Percentiles rank a stretch among this genome's conserved stretches.
These are phyloP conservation scores for Cercospora citrullina DNA, from an alignment of 2,329 filamentous ascomycete genomes.

Conservation along the genomic window DNA sequence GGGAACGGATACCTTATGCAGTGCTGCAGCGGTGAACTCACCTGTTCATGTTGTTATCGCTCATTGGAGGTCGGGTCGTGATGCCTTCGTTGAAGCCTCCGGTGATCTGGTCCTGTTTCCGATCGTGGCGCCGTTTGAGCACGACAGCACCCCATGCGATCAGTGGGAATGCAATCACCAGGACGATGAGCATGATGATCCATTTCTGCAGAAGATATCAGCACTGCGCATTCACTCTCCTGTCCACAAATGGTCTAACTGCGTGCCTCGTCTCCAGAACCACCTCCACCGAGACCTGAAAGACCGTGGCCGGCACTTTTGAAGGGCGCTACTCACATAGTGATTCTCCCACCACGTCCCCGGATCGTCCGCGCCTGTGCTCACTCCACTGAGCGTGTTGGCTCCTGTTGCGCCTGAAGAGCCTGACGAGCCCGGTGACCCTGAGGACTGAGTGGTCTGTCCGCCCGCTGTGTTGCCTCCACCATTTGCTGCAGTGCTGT, in stretches of 20 bases:
- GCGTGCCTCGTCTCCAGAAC: not conserved
- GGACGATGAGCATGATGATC: conserved; percentile 77
- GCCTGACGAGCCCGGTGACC: not conserved
- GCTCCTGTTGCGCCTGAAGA: not conserved
- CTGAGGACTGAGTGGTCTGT: not conserved
- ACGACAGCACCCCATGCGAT: conserved; percentile 69
- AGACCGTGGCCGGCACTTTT: not conserved
- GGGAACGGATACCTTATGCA: not conserved
- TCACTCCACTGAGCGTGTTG: not conserved
- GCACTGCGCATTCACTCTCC: not conserved
- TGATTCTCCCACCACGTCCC: conserved; percentile 21
- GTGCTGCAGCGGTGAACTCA: not conserved
- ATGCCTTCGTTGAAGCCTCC: conserved; percentile 42
- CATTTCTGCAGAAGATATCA: conserved; percentile 54
- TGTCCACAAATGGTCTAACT: not conserved
- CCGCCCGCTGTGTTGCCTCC: not conserved
- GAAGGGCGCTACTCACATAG: conserved; percentile 24
- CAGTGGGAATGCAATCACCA: conserved; percentile 66
- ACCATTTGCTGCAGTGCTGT: conserved; percentile 7
- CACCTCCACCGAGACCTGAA: not conserved
- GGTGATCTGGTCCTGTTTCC: conserved; percentile 58
- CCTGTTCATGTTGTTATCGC: conserved; percentile 16
- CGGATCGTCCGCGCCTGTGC: not conserved
- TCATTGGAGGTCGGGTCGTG: conserved; percentile 34
- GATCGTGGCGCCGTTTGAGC: conserved; percentile 72